These are phyloP conservation scores for Chrysopogon serrulatus DNA, from an alignment of 176 grass and related monocot genomes.

Conservation along the genomic window DNA sequence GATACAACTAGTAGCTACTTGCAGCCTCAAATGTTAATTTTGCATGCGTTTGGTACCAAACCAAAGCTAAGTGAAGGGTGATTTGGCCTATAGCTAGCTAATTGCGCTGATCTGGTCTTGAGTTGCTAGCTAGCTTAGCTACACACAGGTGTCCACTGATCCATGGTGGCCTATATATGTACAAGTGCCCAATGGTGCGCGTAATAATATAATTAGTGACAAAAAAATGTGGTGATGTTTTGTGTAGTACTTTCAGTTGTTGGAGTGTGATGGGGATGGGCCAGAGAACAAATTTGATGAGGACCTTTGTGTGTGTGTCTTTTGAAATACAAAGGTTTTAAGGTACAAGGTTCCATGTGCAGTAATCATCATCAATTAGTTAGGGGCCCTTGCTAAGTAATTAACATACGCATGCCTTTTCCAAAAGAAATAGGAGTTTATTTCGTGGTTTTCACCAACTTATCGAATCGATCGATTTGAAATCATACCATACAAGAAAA, in stretches of 20 bases:
- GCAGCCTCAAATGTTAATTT: not conserved
- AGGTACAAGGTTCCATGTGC: conserved; percentile 51
- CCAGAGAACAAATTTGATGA: conserved; percentile 14
- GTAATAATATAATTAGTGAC: not conserved
- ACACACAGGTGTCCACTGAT: not conserved
- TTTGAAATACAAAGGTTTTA: conserved; percentile 34
- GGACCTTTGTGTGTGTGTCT: not conserved
- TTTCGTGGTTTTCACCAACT: not conserved
- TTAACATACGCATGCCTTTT: conserved; percentile 6
- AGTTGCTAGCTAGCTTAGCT: not conserved
- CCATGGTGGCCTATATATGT: conserved; percentile 11
- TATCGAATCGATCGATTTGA: not conserved
- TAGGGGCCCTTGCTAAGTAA: not conserved
- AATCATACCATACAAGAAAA: not conserved
- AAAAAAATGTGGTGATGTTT: not conserved
- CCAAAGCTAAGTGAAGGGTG: not conserved
- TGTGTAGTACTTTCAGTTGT: not conserved
- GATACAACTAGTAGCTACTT: not conserved
- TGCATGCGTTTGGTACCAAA: not conserved
- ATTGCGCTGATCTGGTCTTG: not conserved
- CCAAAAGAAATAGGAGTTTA: not conserved
- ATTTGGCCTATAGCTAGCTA: conserved; percentile 1
- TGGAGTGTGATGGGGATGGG: conserved; percentile 33
- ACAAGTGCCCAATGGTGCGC: conserved; percentile 9
- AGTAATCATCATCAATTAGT: conserved; percentile 38